These are phyloP conservation scores for Basipetospora chlamydospora DNA, from an alignment of 2,329 filamentous ascomycete genomes.

Conservation along the genomic window DNA sequence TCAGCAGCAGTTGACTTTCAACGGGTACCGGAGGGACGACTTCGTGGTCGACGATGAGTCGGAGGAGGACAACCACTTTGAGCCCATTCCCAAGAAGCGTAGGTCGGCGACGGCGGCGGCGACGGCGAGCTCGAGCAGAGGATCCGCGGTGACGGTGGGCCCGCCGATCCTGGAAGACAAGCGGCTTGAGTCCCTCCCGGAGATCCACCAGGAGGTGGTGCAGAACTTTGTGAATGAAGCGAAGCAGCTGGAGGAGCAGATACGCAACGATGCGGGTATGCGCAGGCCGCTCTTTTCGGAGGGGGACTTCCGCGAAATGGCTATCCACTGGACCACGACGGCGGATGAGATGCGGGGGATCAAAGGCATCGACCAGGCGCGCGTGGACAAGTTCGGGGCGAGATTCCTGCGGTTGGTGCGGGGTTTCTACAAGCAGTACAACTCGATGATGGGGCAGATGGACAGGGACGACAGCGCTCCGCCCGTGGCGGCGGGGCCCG, in stretches of 20 bases:
- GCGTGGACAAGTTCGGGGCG: conserved; percentile 46
- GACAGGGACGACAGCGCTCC: conserved; percentile 7
- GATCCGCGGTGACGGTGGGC: too few species aligned
- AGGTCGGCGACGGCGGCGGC: conserved; percentile 6
- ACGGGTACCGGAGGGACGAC: conserved; percentile 19
- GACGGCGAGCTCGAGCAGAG: too few species aligned
- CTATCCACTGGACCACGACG: conserved; percentile 49
- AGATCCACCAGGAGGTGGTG: conserved; percentile 49
- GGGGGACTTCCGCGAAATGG: conserved; percentile 57
- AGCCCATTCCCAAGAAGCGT: conserved; percentile 19
- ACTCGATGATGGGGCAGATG: conserved; percentile 30
- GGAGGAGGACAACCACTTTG: conserved; percentile 30
- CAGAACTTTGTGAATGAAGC: conserved; percentile 50
- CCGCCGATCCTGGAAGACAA: conserved; percentile 44
- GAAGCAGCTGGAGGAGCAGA: conserved; percentile 40
- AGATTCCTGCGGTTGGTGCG: conserved; percentile 46
- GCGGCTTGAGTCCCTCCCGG: conserved; percentile 36
- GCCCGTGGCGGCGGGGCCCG: conserved; percentile 1
- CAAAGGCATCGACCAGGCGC: conserved; percentile 45
- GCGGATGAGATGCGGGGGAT: conserved; percentile 49
- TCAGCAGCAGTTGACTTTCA: not conserved
- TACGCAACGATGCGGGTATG: conserved; percentile 44
- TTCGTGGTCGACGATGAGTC: conserved; percentile 21
- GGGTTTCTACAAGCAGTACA: conserved; percentile 29
- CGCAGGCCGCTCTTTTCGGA: conserved; percentile 53